Base-by-base conservation (phyloP, 371 early-diverging fungal species). In the Thermomucor indicae-seudaticae region DNA sequence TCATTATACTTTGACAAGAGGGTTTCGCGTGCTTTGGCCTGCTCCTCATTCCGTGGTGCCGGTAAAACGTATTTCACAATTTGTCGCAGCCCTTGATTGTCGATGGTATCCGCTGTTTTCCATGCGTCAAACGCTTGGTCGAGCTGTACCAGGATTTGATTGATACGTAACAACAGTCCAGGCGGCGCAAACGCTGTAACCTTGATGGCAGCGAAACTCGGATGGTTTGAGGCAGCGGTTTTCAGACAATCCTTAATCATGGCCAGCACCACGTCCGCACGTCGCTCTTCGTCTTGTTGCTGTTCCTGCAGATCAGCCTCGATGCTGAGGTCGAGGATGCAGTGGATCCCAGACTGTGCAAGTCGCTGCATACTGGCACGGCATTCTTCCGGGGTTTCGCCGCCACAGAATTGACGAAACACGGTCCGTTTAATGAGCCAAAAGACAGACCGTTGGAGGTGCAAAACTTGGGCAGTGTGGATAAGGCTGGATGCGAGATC, bases 151-250 rank as follows among this genome's bases (percentile, higher is more conserved):
- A 85, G 60, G 23, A 65, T 67, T 22, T 68, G 72, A 27, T 92
- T 86, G 62, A 91, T 76, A 48, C 85, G 80, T 62, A 83, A 78
- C 38, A 96, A 76, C 31, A 91, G 57, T 25, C 75, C 69, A 2
- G 95, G 91, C 11, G 91, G 83, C 0, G 85, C 67, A 49, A 94
- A 82, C 10, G 91, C 93, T 20, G 97, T 95, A 37, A 95, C 69
- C 65, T 97, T 97, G 66, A 91, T 62, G 12, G 97, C 97, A 12
- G 85, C 81, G 68, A 92, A 91, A 17, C n/a, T n/a, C n/a, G n/a
- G n/a, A n/a, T n/a, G n/a, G n/a, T n/a, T n/a, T n/a, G n/a, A n/a
- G 25, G 51, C 47, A 11, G 90, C 91, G 41, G 88, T 84, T 12
- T 41, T 29, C 43, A 85, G 65, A 24, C 79, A 77, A 29, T 73